Evolutionary conservation across 179 eudicot genomes (phyloP), one percentile per base, ranked within the genome.

Genomic region (Monotropa hypopitys): DNA sequence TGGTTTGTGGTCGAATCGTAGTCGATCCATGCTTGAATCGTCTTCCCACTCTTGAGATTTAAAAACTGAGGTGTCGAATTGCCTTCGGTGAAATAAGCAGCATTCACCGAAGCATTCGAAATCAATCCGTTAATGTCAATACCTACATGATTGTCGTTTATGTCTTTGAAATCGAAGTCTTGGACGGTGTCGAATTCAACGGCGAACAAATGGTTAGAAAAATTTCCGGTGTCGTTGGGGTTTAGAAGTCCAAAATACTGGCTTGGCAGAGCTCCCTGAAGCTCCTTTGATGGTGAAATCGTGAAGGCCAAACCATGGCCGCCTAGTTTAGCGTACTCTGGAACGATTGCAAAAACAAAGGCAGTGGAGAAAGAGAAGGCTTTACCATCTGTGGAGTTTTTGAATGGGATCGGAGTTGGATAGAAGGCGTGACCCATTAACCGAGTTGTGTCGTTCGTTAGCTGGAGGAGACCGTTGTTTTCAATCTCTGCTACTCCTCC

Each of bases 141-240:
- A 23, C 91, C 91, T 1, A 88, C 84, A 77, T 88, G 91, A 67
- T 90, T 90, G 78, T 85, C 92, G 83, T 85, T 82, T 4, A 90
- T 88, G 82, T 90, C 94, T 28, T 42, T 70, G 43, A 88, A 88
- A 46, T 84, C 87, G 54, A 85, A 85, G 74, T 87, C 86, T 49
- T 86, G 88, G 28, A 86, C 90, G 15, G 85, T 88, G 72, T 86
- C 89, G 80, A 88, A 86, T 47, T 88, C 91, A 43, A 88, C 83
- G 18, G 91, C 91, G 73, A 88, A 81, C 8, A 88, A 28, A 62
- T 87, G 91, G 73, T 87, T 87, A 4, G 90, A 78, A 11, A 74
- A 75, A 46, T 88, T 88, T 1, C 86, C 88, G 66, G 81, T 85
- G 71, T 72, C 82, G 66, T 80, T 80, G 9, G 82, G 53, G 26